phyloP scores from a whole-genome alignment of 345 rosid genomes.

The Corymbia maculata region DNA sequence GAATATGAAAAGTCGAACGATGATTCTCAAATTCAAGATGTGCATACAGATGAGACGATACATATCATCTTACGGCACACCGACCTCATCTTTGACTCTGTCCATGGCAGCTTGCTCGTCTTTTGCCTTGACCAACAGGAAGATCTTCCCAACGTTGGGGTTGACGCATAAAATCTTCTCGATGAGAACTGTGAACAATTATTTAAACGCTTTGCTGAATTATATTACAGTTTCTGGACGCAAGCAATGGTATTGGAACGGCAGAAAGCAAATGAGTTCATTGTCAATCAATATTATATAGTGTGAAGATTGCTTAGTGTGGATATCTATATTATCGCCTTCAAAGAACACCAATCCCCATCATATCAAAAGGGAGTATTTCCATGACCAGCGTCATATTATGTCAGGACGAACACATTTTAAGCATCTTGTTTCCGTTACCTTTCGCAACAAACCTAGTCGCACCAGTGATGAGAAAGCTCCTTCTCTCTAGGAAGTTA shows the following conservation, averaged over 20 bases:
- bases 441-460: conserved; percentile 3
- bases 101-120: not conserved
- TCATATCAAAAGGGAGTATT: not conserved
- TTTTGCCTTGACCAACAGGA: not conserved
- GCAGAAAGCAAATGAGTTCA: not conserved
- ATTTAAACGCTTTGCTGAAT: not conserved
- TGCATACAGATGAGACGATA: not conserved
- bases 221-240: not conserved
- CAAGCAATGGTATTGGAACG: not conserved
- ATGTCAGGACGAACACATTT: not conserved
- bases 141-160: not conserved
- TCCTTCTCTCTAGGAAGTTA: not conserved
- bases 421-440: not conserved
- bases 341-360: too few relatives aligned
- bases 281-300: too few relatives aligned
- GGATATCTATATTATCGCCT: too few relatives aligned
- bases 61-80: too few relatives aligned
- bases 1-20: not conserved
- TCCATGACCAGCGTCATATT: not conserved
- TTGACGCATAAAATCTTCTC: conserved; percentile 2
- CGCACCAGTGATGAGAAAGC: not conserved
- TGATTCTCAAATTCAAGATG: not conserved
- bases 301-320: too few relatives aligned
- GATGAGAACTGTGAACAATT: not conserved
- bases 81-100: not conserved